phyloP scores from a whole-genome alignment of 257 asterid species.

The Penstemon barbatus region DNA sequence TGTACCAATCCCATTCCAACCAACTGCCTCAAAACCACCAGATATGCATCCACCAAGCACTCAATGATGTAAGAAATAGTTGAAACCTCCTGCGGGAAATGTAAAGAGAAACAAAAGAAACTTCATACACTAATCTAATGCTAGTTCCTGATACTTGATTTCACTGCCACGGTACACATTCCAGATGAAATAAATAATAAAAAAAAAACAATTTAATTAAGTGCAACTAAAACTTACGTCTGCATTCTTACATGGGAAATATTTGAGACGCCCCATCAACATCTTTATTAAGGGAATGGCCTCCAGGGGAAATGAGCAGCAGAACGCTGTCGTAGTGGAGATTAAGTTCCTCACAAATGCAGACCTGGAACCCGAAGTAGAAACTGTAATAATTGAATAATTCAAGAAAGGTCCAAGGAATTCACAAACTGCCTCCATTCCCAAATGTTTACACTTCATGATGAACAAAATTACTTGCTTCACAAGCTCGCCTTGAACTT shows the following conservation, averaged over 20 bases:
- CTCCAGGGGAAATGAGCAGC: constrained; percentile 71
- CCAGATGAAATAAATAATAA: constrained; percentile 21
- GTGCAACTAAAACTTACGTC: constrained; percentile 59
- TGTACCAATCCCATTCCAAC: constrained; percentile 69
- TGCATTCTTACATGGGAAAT: constrained; percentile 57
- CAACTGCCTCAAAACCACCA: constrained; percentile 71
- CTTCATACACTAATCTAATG: constrained; percentile 10
- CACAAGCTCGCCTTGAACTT: constrained; percentile 70
- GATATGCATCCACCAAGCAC: constrained; percentile 66
- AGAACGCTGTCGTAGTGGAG: constrained; percentile 63
- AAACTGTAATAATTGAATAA: constrained; percentile 54
- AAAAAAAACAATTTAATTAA: constrained; percentile 19
- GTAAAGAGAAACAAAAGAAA: constrained; percentile 16
- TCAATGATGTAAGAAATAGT: constrained; percentile 49
- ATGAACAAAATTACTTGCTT: constrained; percentile 68
- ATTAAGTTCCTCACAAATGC: constrained; percentile 56
- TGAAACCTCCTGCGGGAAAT: constrained; percentile 57
- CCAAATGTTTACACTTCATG: constrained; percentile 61
- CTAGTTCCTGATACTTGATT: constrained; percentile 18
- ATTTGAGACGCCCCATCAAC: constrained; percentile 57
- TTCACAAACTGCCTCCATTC: constrained; percentile 73
- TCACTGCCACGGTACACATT: constrained; percentile 18
- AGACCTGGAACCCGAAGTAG: constrained; percentile 41
- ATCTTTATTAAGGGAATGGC: constrained; percentile 70
- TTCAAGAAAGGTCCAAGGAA: constrained; percentile 79